Percentiles rank a stretch among this genome's conserved stretches.
phyloP scores from a whole-genome alignment of 1,284 basidiomycete species.

The Earliella scabrosa region DNA sequence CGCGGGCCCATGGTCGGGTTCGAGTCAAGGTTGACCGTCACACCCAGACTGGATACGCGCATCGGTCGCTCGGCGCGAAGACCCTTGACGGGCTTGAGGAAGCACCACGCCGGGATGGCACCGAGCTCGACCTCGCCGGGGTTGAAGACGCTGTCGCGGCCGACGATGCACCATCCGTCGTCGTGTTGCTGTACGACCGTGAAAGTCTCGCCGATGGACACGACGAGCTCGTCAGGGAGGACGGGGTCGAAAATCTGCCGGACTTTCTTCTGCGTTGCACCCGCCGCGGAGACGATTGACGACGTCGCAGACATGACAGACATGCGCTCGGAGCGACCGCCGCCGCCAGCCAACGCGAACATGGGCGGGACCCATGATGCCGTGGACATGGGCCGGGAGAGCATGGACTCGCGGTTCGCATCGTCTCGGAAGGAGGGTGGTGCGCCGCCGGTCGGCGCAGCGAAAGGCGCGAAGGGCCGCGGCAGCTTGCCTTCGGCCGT shows the following conservation, averaged over 20 bases:
- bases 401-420: too few relatives aligned
- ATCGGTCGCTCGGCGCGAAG: slow-evolving; percentile 63
- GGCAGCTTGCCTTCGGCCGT: slow-evolving; percentile 51
- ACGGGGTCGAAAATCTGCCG: slow-evolving; percentile 67
- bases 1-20: slow-evolving; percentile 40
- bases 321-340: slow-evolving; percentile 36
- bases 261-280: slow-evolving; percentile 53
- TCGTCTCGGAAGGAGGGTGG: too few relatives aligned
- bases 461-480: slow-evolving; percentile 49
- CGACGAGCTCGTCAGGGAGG: slow-evolving; percentile 69
- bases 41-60: slow-evolving; percentile 62
- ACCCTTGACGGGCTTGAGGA: slow-evolving; percentile 63
- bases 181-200: slow-evolving; percentile 63
- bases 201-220: slow-evolving; percentile 60
- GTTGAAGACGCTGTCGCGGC: slow-evolving; percentile 53
- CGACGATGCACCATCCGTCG: slow-evolving; percentile 79
- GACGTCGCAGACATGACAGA: slow-evolving; percentile 38
- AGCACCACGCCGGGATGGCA: slow-evolving; percentile 74
- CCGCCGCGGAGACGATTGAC: slow-evolving; percentile 37
- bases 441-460: too few relatives aligned
- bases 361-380: slow-evolving; percentile 33
- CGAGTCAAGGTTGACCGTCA: slow-evolving; percentile 56
- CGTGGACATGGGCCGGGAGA: slow-evolving; percentile 27
- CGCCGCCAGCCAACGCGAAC: slow-evolving; percentile 39
- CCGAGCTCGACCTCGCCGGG: slow-evolving; percentile 60